Evolutionary conservation across 768 basidiomycete genomes (phyloP).

Genomic region (Leccinum arenicola): DNA sequence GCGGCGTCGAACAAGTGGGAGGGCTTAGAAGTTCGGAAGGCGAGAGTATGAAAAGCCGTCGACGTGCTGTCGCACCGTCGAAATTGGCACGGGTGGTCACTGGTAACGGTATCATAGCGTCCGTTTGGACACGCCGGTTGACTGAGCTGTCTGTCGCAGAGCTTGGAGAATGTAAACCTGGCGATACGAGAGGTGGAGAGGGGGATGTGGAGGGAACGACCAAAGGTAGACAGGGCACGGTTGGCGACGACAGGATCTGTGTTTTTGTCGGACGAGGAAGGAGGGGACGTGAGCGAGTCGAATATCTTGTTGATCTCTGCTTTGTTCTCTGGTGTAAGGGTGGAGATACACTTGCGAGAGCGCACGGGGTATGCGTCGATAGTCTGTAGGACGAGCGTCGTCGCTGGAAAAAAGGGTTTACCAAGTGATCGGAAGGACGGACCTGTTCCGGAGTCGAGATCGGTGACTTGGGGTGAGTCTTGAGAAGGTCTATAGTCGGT

Average conservation of each 20-base stretch:
- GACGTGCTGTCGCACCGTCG: too few species aligned
- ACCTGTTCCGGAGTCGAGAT: constrained; percentile 96
- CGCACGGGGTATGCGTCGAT: constrained; percentile 88
- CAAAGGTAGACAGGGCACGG: constrained; percentile 83
- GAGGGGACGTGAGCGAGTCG: constrained; percentile 54
- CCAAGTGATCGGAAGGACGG: constrained; percentile 15
- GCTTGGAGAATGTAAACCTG: constrained; percentile 78
- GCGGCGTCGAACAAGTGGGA: too few species aligned
- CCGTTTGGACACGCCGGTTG: too few species aligned
- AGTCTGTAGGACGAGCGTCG: constrained; percentile 54
- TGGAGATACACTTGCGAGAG: constrained; percentile 93
- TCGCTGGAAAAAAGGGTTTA: neutral
- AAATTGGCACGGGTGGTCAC: too few species aligned
- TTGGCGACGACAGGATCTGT: constrained; percentile 53
- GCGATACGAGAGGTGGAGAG: constrained; percentile 80
- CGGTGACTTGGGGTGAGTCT: constrained; percentile 78
- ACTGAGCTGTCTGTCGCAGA: constrained; percentile 86
- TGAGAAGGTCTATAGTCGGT: constrained; percentile 92
- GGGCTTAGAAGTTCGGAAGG: too few species aligned
- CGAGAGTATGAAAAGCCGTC: too few species aligned
- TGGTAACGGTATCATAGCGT: too few species aligned
- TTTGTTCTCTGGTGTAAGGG: constrained; percentile 61
- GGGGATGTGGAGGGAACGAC: constrained; percentile 75
- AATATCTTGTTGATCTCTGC: constrained; percentile 85
- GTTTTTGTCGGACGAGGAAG: constrained; percentile 34